phyloP scores from a whole-genome alignment of 139 green algal genomes.

The Desmodesmus armatus region DNA sequence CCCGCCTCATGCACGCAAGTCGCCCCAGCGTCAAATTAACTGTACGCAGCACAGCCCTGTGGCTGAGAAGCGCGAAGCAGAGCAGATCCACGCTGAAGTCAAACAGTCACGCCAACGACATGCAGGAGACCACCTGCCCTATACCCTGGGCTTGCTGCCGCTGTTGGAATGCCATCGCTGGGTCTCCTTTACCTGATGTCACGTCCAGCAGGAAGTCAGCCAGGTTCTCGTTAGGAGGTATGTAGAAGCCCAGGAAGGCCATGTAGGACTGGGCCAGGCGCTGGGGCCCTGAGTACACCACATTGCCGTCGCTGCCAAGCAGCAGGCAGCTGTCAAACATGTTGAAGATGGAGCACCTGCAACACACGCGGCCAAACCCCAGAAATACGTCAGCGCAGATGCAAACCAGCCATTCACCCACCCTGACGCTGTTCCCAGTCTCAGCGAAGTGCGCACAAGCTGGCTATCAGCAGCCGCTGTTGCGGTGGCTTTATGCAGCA shows the following conservation, averaged over 20 bases:
- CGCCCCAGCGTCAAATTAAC: background rate
- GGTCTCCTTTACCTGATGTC: background rate
- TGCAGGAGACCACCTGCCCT: background rate
- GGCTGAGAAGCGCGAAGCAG: background rate
- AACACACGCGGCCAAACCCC: no score
- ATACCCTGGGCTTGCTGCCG: background rate
- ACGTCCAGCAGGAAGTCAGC: conserved; percentile 44
- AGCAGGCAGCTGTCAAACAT: conserved; percentile 34
- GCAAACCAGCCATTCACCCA: background rate
- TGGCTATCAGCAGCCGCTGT: background rate
- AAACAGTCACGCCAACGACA: background rate
- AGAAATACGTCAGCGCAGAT: background rate
- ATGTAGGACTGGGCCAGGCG: conserved; percentile 2
- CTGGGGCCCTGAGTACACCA: conserved; percentile 25
- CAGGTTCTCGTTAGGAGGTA: background rate
- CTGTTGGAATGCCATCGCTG: background rate
- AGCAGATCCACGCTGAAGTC: background rate
- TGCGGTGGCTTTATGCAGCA: background rate
- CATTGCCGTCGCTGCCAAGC: background rate
- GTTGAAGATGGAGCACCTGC: conserved; percentile 42
- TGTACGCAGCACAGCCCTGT: background rate
- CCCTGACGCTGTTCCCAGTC: no score
- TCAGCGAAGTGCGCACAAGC: background rate
- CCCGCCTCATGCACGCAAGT: background rate
- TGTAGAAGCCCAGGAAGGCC: conserved; percentile 23